Evolutionary conservation across 202 grass and related monocot species (phyloP).

Genomic region (Brachypodium distachyon): DNA sequence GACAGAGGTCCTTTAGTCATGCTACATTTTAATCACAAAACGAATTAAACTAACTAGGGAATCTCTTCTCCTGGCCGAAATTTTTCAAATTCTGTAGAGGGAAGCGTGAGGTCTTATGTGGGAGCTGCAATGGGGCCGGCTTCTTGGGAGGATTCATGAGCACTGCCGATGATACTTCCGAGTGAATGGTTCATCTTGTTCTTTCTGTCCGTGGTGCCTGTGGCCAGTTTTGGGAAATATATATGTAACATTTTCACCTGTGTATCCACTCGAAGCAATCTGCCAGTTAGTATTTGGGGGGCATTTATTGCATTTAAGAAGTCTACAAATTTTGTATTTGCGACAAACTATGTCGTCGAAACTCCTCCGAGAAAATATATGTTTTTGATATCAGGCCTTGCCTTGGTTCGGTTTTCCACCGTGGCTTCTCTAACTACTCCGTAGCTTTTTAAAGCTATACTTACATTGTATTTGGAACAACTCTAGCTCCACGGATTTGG

Average conservation of each 20-base stretch:
- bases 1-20: neutral
- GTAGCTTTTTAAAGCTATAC: too few species aligned
- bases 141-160: slow-evolving; percentile 91
- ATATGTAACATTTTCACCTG: neutral
- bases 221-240: neutral
- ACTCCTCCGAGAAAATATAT: neutral
- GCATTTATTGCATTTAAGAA: neutral
- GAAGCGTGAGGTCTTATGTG: slow-evolving; percentile 82
- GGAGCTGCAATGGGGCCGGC: slow-evolving; percentile 88
- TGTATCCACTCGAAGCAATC: neutral
- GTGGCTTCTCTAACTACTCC: too few species aligned
- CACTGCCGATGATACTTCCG: slow-evolving; percentile 50
- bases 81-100: slow-evolving; percentile 41
- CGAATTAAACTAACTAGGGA: neutral
- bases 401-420: too few species aligned
- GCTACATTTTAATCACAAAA: neutral
- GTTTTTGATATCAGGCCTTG: neutral
- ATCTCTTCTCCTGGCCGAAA: neutral
- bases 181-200: neutral
- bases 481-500: too few species aligned
- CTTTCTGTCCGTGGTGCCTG: neutral
- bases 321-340: neutral
- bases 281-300: neutral
- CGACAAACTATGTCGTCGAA: neutral
- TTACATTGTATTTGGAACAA: too few species aligned